Evolutionary conservation across 208 protist species (phyloP).

Genomic region (Trypanosoma scelopori): DNA sequence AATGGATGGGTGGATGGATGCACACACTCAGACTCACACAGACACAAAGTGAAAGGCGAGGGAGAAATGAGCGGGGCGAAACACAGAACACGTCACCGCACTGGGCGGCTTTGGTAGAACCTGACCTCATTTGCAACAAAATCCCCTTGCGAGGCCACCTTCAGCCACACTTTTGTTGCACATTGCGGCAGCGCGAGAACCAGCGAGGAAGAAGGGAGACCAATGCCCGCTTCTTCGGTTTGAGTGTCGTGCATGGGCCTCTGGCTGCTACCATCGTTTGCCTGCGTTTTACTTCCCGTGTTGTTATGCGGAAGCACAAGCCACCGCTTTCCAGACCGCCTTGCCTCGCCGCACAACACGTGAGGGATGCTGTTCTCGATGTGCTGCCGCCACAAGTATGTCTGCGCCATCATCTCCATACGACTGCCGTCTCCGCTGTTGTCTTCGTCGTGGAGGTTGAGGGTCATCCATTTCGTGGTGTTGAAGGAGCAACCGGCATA

Average conservation of each 20-base stretch:
- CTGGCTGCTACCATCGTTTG: not conserved
- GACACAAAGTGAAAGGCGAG: constrained; percentile 1
- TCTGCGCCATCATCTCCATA: constrained; percentile 25
- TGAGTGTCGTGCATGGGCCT: not conserved
- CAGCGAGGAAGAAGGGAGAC: not conserved
- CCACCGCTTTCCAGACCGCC: not conserved
- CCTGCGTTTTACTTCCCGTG: not conserved
- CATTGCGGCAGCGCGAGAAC: constrained; percentile 21
- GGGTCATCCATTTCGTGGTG: constrained; percentile 10
- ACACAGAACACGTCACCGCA: not conserved
- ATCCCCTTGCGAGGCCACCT: constrained; percentile 39
- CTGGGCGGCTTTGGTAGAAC: constrained; percentile 12
- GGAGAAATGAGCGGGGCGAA: not conserved
- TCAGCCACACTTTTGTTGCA: constrained; percentile 30
- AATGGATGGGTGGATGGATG: too few relatives aligned
- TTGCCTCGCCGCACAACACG: constrained; percentile 34
- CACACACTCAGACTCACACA: too few relatives aligned
- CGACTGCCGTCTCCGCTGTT: not conserved
- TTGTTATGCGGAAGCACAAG: not conserved
- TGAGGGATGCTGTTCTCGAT: constrained; percentile 42
- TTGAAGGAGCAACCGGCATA: not conserved
- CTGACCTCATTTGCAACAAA: constrained; percentile 29
- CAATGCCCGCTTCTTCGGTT: not conserved
- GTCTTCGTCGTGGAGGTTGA: constrained; percentile 13
- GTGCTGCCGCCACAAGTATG: constrained; percentile 31